These are phyloP conservation scores for Mrakia gelida DNA, from an alignment of 768 basidiomycete species.

Conservation along the genomic window DNA sequence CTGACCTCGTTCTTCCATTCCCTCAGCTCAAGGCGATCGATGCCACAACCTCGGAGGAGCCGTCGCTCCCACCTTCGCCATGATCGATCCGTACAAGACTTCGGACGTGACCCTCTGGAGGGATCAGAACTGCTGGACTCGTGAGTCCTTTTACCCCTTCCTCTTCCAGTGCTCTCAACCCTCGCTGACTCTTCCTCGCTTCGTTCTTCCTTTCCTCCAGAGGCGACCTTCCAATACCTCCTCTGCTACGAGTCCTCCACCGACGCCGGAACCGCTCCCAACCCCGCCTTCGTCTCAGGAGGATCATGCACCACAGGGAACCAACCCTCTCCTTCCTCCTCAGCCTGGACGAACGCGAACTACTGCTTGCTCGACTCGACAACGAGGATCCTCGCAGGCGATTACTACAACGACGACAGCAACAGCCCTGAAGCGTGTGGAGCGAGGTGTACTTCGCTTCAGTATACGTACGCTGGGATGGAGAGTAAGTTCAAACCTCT, in stretches of 20 bases:
- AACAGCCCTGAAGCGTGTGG: not conserved
- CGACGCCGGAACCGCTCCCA: not conserved
- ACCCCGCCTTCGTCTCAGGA: not conserved
- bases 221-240: not conserved
- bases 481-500: not conserved
- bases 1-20: not conserved
- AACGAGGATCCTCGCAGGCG: not conserved
- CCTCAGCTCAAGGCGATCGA: not conserved
- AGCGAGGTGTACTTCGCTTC: not conserved
- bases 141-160: not conserved
- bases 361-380: not conserved
- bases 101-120: not conserved
- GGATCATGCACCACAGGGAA: not conserved
- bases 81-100: conserved; percentile 11
- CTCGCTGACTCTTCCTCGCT: not conserved
- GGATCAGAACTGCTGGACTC: conserved; percentile 11
- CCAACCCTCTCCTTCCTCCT: no score
- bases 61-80: conserved; percentile 2
- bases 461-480: not conserved
- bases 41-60: not conserved
- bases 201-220: not conserved
- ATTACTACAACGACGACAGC: not conserved
- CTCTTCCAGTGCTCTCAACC: not conserved
- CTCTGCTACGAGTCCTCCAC: conserved; percentile 1
- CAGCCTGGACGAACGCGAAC: not conserved